These are phyloP conservation scores for Apiospora arundinis DNA, from an alignment of 2,329 filamentous ascomycete species.

Conservation along the genomic window DNA sequence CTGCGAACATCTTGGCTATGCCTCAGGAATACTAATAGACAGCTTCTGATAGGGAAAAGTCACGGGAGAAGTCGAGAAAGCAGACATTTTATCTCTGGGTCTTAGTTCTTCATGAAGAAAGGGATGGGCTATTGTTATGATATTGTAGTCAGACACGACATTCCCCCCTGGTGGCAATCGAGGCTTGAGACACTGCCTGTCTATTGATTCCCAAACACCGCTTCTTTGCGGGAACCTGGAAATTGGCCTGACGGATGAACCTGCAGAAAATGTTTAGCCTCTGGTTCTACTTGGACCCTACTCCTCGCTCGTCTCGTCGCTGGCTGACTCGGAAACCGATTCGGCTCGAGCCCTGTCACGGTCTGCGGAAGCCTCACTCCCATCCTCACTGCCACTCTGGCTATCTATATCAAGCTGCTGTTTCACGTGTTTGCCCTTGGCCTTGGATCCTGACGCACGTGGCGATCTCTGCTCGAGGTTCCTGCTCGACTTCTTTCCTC, in stretches of 20 bases:
- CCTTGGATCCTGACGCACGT: neutral
- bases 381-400: neutral
- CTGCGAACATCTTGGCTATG: neutral
- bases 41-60: neutral
- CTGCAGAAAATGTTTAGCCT: neutral
- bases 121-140: neutral
- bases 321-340: neutral
- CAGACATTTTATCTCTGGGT: neutral
- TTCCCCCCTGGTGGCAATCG: neutral
- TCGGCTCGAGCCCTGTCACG: neutral
- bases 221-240: neutral
- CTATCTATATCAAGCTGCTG: neutral
- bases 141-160: neutral
- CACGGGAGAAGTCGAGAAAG: neutral
- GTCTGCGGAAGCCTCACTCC: neutral
- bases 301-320: neutral
- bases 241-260: neutral
- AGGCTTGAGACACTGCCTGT: neutral
- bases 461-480: neutral
- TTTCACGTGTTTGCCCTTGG: neutral
- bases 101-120: neutral
- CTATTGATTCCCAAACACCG: neutral
- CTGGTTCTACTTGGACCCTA: neutral
- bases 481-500: neutral
- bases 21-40: neutral